phyloP scores from a whole-genome alignment of 164 flowering plant genomes.

The Brasenia schreberi region DNA sequence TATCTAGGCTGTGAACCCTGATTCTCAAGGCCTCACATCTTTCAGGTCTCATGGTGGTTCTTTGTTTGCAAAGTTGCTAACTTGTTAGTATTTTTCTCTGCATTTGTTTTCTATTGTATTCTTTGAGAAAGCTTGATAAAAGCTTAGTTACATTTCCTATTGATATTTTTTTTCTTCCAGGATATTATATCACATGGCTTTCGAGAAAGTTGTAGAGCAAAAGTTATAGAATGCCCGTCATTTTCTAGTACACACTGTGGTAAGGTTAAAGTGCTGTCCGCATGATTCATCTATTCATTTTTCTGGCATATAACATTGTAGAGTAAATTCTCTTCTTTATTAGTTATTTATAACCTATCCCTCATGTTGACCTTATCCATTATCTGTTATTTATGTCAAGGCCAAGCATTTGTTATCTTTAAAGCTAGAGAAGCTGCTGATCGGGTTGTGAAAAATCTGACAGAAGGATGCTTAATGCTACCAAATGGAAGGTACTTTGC shows the following conservation, averaged over 20 bases:
- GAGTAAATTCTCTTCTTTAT: too few species aligned
- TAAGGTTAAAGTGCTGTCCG: constrained; percentile 5
- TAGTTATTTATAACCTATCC: too few species aligned
- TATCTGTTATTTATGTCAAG: constrained; percentile 15
- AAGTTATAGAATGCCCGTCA: constrained; percentile 38
- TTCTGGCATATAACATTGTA: too few species aligned
- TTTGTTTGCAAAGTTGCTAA: neutral
- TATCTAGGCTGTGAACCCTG: too few species aligned
- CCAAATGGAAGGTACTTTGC: constrained; percentile 54
- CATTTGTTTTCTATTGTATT: too few species aligned
- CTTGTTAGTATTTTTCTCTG: neutral
- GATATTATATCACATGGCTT: constrained; percentile 56
- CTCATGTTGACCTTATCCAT: too few species aligned
- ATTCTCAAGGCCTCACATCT: too few species aligned
- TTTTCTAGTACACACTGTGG: constrained; percentile 52
- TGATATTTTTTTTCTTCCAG: constrained; percentile 22
- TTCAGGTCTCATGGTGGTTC: too few species aligned
- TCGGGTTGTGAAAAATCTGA: constrained; percentile 29
- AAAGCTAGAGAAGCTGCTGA: constrained; percentile 52
- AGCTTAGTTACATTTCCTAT: neutral
- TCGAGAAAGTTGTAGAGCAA: constrained; percentile 44
- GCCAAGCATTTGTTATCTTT: constrained; percentile 69
- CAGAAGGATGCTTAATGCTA: constrained; percentile 51
- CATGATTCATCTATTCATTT: neutral
- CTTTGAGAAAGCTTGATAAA: too few species aligned